Conservation (phyloP, 2,329 filamentous ascomycete species). For the Basipetospora chlamydospora region DNA sequence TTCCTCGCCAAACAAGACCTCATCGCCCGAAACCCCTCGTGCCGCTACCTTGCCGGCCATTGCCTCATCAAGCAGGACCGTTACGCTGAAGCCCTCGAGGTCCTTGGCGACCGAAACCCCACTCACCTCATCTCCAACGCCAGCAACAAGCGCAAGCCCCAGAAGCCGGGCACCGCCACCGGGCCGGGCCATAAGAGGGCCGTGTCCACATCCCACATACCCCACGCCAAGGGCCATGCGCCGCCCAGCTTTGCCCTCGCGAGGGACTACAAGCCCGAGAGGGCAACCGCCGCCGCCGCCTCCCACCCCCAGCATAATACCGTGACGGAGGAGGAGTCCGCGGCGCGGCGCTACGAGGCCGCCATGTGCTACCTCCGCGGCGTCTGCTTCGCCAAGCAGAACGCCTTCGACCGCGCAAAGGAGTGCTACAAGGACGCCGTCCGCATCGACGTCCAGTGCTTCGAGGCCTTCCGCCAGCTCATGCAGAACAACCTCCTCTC, state of each 20-base stretch:
- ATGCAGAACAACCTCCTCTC: constrained; percentile 92
- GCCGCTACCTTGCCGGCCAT: constrained; percentile 83
- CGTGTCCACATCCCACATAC: too few species aligned
- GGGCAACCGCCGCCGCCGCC: constrained; percentile 18
- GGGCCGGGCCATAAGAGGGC: too few species aligned
- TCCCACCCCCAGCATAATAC: too few species aligned
- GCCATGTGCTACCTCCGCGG: constrained; percentile 95
- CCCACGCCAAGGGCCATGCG: constrained; percentile 10
- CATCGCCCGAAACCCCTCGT: constrained; percentile 66
- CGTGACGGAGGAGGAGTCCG: constrained; percentile 49
- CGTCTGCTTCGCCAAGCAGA: constrained; percentile 90
- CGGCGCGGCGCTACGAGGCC: constrained; percentile 76
- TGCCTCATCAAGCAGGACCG: constrained; percentile 87
- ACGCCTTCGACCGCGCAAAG: constrained; percentile 91
- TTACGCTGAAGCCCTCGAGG: constrained; percentile 72
- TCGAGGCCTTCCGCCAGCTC: constrained; percentile 93
- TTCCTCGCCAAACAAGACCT: constrained; percentile 77
- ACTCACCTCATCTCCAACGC: constrained; percentile 64
- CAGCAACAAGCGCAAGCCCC: constrained; percentile 50
- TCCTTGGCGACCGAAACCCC: constrained; percentile 90
- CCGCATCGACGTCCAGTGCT: constrained; percentile 92
- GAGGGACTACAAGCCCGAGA: constrained; percentile 16
- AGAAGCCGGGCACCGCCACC: constrained; percentile 3
- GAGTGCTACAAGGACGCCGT: constrained; percentile 98
- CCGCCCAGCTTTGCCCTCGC: constrained; percentile 21